phyloP scores from a whole-genome alignment of 73 alveolate species.

The Durusdinium trenchii region DNA sequence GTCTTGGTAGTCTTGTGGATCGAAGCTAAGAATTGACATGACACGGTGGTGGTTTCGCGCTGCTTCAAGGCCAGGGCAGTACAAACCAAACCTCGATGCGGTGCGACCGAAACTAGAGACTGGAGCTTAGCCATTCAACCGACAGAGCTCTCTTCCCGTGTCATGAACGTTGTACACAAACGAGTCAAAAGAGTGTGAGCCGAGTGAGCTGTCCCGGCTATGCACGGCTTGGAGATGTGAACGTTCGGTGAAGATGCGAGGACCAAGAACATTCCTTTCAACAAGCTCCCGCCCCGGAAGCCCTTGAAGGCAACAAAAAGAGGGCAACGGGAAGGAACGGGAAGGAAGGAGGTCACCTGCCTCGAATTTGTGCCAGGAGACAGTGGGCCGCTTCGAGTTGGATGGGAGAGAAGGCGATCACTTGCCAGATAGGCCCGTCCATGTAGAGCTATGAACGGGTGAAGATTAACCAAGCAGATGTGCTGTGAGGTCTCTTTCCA shows the following conservation, averaged over 20 bases:
- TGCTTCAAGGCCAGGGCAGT: slow-evolving; percentile 74
- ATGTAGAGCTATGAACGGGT: background rate
- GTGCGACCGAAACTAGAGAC: slow-evolving; percentile 79
- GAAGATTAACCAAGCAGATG: background rate
- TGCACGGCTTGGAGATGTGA: background rate
- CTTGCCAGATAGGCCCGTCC: slow-evolving; percentile 53
- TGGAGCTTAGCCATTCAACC: background rate
- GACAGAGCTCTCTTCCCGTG: no score
- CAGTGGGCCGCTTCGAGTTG: slow-evolving; percentile 89
- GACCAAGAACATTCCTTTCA: slow-evolving; percentile 86
- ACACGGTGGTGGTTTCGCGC: background rate
- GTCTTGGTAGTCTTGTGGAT: background rate
- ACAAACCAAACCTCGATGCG: slow-evolving; percentile 83
- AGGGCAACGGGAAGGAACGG: background rate
- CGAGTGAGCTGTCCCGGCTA: no score
- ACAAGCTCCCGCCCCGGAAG: slow-evolving; percentile 86
- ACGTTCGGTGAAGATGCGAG: background rate
- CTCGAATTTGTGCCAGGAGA: background rate
- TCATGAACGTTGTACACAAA: no score
- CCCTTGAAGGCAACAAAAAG: slow-evolving; percentile 45
- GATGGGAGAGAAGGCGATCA: slow-evolving; percentile 91
- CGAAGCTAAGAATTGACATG: background rate
- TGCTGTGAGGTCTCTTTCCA: background rate
- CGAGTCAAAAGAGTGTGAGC: no score
- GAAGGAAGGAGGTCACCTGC: background rate